Evolutionary conservation across 1,284 basidiomycete species (phyloP), one percentile per base, ranked within the genome.

Genomic region (Cryptococcus sp.): DNA sequence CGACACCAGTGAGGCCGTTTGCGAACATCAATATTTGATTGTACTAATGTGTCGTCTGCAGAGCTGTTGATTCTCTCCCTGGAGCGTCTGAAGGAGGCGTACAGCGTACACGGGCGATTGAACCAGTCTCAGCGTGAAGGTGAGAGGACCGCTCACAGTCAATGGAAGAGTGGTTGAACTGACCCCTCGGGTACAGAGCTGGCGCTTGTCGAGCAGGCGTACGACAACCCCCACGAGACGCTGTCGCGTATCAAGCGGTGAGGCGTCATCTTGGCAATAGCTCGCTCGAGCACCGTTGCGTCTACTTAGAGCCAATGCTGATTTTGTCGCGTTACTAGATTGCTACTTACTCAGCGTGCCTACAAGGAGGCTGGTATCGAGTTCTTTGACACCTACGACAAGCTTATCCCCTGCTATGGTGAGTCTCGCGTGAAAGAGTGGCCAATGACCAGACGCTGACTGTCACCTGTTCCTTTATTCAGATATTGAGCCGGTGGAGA

Each of bases 401-500:
- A 94, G 77, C 85, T 97, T 66, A 96, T 97, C 68, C 93, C 93
- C 21, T 95, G 91, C 73, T 97, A 98, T 75, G 46, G 46, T 47
- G 33, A n/a, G 46, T 47, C 16, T 46, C 7, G n/a, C n/a, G n/a
- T n/a, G n/a, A n/a, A 33, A 5, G 28, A 33, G 5, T 9, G 9
- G 28, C 28, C 4, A 33, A 33, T 35, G 13, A 28, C 9, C 9
- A 5, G 24, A 4, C 1, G 23, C 42, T 44, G 18, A 44, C 42
- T 44, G 4, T 33, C 5, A 4, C 28, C 28, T 33, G 6, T 23
- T 24, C 33, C n/a, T 47, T n/a, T 12, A 47, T 47, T n/a, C 21
- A 47, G 94, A 97, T 70, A 96, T 98, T 61, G 93, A 97, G 75
- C 93, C 94, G 0, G 91, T 98, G 21, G 94, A 98, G 80, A 97